Base-by-base conservation (phyloP, 106 monocot genomes). In the Acanthochlamys bracteata region DNA sequence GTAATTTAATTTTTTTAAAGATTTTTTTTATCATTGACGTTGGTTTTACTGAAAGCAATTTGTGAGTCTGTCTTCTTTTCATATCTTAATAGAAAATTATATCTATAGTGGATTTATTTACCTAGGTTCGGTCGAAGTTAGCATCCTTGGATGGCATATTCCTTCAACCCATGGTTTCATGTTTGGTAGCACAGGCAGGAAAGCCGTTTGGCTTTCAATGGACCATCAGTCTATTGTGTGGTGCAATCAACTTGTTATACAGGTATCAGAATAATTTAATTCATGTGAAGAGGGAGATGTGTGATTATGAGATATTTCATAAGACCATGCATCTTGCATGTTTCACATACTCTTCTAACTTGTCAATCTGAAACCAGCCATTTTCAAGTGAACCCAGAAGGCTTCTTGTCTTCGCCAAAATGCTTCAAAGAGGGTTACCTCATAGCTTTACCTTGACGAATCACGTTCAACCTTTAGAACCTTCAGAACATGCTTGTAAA, bases 231-330 rank as follows among this genome's bases (percentile, higher is more conserved):
- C 92, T 64, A 92, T 98, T 63, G 57, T 98, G 41, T 98, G 96
- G 96, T 98, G 96, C 64, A 98, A 98, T 77, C 96, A 98, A 73
- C 76, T 98, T 24, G 91, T 92, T 79, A 66, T 98, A 74, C 91
- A 98, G 88, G 96, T 92, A 70, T 33, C 4, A 33, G 6, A 4
- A 20, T 63, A 41, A 23, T 63, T 63, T 16, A 17, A 19, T 41
- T 62, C 41, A 7, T 20, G 17, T 45, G 21, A 45, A 24, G 66
- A 42, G 15, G 20, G 21, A 22, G 27, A 64, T 55, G 22, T 60
- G 7, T 70, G 39, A 11, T 40, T 59, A 55, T 75, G 16, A 17
- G 59, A 42, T 66, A 54, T 10, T 70, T 69, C 17, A 33, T 65
- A 20, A 49, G 13, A 17, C 59, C 12, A 15, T 47, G 19, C 55